Conservation (phyloP, 75 land plant genomes). For the Adiantum capillusveneris region DNA sequence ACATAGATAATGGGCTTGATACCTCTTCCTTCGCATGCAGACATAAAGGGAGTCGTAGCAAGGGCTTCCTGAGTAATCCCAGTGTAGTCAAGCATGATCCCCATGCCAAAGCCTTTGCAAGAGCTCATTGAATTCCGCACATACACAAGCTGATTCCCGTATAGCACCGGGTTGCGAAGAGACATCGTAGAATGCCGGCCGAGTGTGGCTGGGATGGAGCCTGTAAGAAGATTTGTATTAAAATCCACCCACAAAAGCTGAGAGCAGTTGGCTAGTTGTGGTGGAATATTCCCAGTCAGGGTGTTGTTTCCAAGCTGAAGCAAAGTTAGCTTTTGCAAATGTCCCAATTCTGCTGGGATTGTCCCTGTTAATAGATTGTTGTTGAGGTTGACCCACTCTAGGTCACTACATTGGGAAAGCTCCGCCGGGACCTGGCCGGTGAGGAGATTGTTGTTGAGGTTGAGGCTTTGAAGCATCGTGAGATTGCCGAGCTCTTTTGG, state of each 20-base stretch:
- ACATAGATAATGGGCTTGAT: constrained; percentile 31
- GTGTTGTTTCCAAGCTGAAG: constrained; percentile 23
- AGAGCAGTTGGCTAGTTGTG: constrained; percentile 37
- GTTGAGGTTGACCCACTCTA: constrained; percentile 8
- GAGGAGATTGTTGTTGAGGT: constrained; percentile 10
- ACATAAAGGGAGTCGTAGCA: constrained; percentile 27
- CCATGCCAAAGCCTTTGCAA: constrained; percentile 71
- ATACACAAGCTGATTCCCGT: constrained; percentile 64
- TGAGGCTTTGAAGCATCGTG: constrained; percentile 15
- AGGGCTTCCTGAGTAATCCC: constrained; percentile 51
- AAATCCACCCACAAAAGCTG: constrained; percentile 70
- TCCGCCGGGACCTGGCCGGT: constrained; percentile 14
- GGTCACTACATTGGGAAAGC: constrained; percentile 13
- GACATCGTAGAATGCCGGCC: constrained; percentile 45
- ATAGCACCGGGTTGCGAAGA: constrained; percentile 31
- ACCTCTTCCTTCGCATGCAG: constrained; percentile 58
- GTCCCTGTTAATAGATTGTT: constrained; percentile 4
- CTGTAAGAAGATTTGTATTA: constrained; percentile 55
- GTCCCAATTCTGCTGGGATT: constrained; percentile 23
- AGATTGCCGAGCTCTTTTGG: constrained; percentile 66
- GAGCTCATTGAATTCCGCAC: constrained; percentile 60
- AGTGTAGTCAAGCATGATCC: constrained; percentile 64
- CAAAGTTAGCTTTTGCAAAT: constrained; percentile 7
- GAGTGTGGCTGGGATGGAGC: constrained; percentile 45
- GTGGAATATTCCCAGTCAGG: constrained; percentile 22